Conservation (phyloP, 2,329 filamentous ascomycete genomes). For the Phoma herbarum region DNA sequence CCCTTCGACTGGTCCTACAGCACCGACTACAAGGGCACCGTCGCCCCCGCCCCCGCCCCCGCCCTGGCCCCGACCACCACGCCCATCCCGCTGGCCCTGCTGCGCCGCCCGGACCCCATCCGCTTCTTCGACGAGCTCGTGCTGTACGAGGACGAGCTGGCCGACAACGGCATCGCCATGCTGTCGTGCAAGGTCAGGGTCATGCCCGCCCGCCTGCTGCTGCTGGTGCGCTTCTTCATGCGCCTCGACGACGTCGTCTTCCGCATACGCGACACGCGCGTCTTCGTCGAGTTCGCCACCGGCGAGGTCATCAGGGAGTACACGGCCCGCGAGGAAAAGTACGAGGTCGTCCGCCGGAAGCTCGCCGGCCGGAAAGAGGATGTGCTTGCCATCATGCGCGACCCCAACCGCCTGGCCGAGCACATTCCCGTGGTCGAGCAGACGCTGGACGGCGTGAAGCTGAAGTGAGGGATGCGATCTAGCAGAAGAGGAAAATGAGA, state of each 20-base stretch:
- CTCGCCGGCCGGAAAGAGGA: conserved; percentile 70
- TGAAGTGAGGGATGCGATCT: conserved; percentile 36
- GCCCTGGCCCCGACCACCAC: conserved; percentile 58
- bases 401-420: conserved; percentile 73
- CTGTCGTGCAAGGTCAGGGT: conserved; percentile 91
- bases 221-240: conserved; percentile 90
- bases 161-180: conserved; percentile 94
- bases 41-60: conserved; percentile 46
- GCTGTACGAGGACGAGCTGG: conserved; percentile 95
- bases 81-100: conserved; percentile 82
- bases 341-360: conserved; percentile 73
- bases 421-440: conserved; percentile 73
- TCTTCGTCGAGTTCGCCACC: conserved; percentile 88
- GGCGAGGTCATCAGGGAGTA: conserved; percentile 88
- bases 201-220: conserved; percentile 86
- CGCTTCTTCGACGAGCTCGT: conserved; percentile 96
- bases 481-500: too few relatives aligned
- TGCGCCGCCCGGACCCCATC: conserved; percentile 91
- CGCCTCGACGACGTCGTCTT: conserved; percentile 89
- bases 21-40: conserved; percentile 82
- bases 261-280: conserved; percentile 84
- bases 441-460: conserved; percentile 65
- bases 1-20: conserved; percentile 99
- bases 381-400: conserved; percentile 76
- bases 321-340: conserved; percentile 83